Evolutionary conservation across 176 grass and related monocot genomes (phyloP).

Genomic region (Eremochloa ophiuroides): DNA sequence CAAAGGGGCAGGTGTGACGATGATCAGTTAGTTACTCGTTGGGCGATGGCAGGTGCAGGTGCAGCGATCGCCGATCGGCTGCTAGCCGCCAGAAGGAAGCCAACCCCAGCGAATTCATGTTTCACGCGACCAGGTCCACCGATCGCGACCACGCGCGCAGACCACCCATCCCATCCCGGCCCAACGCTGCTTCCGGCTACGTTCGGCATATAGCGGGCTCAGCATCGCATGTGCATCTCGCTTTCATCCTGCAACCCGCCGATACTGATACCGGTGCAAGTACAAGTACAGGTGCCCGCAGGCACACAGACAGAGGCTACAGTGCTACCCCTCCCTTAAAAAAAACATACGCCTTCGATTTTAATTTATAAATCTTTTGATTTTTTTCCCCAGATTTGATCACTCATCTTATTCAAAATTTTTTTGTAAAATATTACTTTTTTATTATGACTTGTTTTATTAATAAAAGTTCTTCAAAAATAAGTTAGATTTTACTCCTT

Average conservation of each 20-base stretch:
- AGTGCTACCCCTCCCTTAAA: too few relatives aligned
- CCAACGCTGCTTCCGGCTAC: background rate
- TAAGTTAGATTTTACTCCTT: too few relatives aligned
- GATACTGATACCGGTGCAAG: background rate
- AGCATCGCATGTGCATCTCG: background rate
- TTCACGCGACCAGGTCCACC: background rate
- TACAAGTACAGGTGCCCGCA: background rate
- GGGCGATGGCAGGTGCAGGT: constrained; percentile 26
- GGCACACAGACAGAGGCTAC: too few relatives aligned
- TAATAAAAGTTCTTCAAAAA: too few relatives aligned
- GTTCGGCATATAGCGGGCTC: too few relatives aligned
- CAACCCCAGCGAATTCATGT: background rate
- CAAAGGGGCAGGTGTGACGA: background rate
- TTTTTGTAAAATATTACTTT: too few relatives aligned
- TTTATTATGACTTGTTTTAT: too few relatives aligned
- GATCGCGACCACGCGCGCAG: background rate
- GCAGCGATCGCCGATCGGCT: background rate
- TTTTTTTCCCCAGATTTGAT: too few relatives aligned
- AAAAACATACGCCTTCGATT: too few relatives aligned
- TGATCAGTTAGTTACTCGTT: constrained; percentile 6
- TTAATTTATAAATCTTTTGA: too few relatives aligned
- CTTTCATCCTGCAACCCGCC: background rate
- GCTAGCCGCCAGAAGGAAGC: background rate
- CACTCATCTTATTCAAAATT: too few relatives aligned
- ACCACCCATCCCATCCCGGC: background rate